phyloP scores from a whole-genome alignment of 352 stramenopile species.

The Phytophthora syringae region DNA sequence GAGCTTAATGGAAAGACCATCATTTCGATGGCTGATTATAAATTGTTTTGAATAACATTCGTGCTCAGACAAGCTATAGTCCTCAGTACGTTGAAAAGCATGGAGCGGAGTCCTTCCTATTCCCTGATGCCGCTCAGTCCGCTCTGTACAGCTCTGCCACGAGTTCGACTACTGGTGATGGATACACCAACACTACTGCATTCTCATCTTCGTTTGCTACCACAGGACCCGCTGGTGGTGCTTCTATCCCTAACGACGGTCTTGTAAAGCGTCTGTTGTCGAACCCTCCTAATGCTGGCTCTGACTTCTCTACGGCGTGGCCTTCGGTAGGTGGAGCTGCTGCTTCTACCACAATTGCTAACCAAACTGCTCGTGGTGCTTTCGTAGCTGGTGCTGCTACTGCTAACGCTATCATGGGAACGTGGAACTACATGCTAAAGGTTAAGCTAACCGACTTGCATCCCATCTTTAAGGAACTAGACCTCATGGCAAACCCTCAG shows the following conservation, averaged over 20 bases:
- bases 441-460: slow-evolving; percentile 6
- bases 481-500: slow-evolving; percentile 12
- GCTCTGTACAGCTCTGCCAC: background rate
- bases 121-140: background rate
- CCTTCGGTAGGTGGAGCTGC: background rate
- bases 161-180: background rate
- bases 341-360: background rate
- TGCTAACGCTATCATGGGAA: slow-evolving; percentile 5
- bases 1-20: slow-evolving; percentile 13
- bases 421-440: slow-evolving; percentile 14
- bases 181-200: background rate
- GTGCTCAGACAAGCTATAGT: background rate
- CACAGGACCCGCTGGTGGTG: too few species aligned
- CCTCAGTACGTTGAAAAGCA: background rate
- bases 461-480: slow-evolving; percentile 9
- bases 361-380: background rate
- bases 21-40: slow-evolving; percentile 7
- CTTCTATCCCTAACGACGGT: background rate
- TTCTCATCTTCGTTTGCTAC: too few species aligned
- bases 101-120: background rate
- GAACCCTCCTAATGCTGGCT: background rate
- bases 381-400: slow-evolving; percentile 1
- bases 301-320: background rate
- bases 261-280: background rate
- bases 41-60: slow-evolving; percentile 11